Percentiles rank a stretch among this genome's conserved stretches.
Conservation (phyloP, 2,329 filamentous ascomycete species). For the Ascocoryne sarcoides region DNA sequence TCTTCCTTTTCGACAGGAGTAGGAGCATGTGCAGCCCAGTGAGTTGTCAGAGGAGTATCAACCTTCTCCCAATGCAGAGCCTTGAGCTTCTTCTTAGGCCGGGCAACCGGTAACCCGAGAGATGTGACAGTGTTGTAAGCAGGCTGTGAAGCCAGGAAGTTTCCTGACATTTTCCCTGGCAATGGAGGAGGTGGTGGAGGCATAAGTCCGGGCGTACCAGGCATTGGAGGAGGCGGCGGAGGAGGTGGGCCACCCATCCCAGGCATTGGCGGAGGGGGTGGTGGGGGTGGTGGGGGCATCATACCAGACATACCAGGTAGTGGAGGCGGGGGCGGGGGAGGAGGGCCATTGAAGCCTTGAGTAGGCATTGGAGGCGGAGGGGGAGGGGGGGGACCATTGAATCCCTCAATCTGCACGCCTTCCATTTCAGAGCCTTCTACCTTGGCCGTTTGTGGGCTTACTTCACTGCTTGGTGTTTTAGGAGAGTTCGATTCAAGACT, state of each 20-base stretch:
- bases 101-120: slow-evolving; percentile 66
- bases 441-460: slow-evolving; percentile 11
- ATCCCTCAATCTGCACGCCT: slow-evolving; percentile 6
- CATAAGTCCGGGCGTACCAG: slow-evolving; percentile 28
- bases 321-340: slow-evolving; percentile 33
- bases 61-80: slow-evolving; percentile 99
- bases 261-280: slow-evolving; percentile 35
- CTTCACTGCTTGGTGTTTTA: slow-evolving; percentile 40
- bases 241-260: slow-evolving; percentile 35
- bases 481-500: slow-evolving; percentile 60
- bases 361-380: slow-evolving; percentile 33
- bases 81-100: slow-evolving; percentile 99
- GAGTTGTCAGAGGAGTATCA: slow-evolving; percentile 80
- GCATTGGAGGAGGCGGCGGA: slow-evolving; percentile 34
- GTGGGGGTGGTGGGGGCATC: slow-evolving; percentile 34
- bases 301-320: too few relatives aligned
- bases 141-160: slow-evolving; percentile 62
- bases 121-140: slow-evolving; percentile 43
- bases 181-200: slow-evolving; percentile 49
- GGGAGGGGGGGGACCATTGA: slow-evolving; percentile 29
- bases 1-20: slow-evolving; percentile 87
- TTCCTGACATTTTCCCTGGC: slow-evolving; percentile 62
- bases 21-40: slow-evolving; percentile 82
- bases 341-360: slow-evolving; percentile 27
- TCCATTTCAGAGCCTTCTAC: neutral